Conservation (phyloP, 2,329 filamentous ascomycete genomes). For the Gnomoniopsis sp. region DNA sequence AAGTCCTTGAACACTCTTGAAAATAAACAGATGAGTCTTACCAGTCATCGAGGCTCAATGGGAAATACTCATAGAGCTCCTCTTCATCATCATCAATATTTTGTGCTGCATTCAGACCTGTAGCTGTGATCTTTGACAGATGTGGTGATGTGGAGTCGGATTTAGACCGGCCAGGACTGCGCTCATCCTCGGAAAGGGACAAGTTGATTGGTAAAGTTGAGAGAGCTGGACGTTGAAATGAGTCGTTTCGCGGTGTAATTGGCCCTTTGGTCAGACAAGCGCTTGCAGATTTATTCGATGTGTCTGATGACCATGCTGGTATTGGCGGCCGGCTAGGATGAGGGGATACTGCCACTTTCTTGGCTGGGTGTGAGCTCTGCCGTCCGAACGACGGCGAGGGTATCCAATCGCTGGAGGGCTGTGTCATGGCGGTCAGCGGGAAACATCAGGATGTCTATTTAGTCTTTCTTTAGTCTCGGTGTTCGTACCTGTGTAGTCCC, state of each 20-base stretch:
- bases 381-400: slow-evolving; percentile 35
- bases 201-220: slow-evolving; percentile 43
- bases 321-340: slow-evolving; percentile 50
- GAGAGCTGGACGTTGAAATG: slow-evolving; percentile 21
- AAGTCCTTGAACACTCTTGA: no score
- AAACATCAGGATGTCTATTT: not conserved
- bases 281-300: slow-evolving; percentile 19
- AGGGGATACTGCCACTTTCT: slow-evolving; percentile 52
- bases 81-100: slow-evolving; percentile 75
- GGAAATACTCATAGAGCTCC: slow-evolving; percentile 91
- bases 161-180: slow-evolving; percentile 49
- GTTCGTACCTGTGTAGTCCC: slow-evolving; percentile 31
- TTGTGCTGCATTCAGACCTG: slow-evolving; percentile 40
- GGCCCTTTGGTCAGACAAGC: slow-evolving; percentile 20
- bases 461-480: not conserved
- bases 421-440: slow-evolving; percentile 14
- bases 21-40: slow-evolving; percentile 31
- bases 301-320: slow-evolving; percentile 46
- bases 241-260: slow-evolving; percentile 20
- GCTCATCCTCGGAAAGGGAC: slow-evolving; percentile 59
- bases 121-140: slow-evolving; percentile 35
- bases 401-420: slow-evolving; percentile 44
- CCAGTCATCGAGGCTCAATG: slow-evolving; percentile 86
- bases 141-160: slow-evolving; percentile 42
- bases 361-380: slow-evolving; percentile 45